Evolutionary conservation across 2,329 filamentous ascomycete genomes (phyloP).

Genomic region (Diplocarpon mali): DNA sequence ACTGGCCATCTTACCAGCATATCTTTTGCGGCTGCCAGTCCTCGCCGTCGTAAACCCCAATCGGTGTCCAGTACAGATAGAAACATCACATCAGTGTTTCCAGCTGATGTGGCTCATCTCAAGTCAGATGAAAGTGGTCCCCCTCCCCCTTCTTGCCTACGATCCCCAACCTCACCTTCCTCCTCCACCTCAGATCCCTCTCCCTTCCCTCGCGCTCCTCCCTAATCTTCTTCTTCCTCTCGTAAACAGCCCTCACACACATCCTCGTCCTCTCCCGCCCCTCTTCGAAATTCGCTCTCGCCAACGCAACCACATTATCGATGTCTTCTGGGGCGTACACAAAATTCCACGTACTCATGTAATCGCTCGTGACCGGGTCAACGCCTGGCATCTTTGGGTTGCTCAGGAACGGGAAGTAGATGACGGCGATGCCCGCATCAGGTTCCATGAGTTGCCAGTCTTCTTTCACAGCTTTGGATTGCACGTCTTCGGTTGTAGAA

Average conservation of each 20-base stretch:
- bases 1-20: too few relatives aligned
- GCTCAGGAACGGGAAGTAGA: slow-evolving; percentile 82
- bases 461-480: slow-evolving; percentile 39
- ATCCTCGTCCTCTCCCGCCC: slow-evolving; percentile 67
- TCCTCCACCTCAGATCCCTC: slow-evolving; percentile 33
- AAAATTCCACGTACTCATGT: slow-evolving; percentile 96
- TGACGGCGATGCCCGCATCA: slow-evolving; percentile 73
- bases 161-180: slow-evolving; percentile 38
- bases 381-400: slow-evolving; percentile 72
- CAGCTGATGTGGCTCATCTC: slow-evolving; percentile 14
- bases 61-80: too few relatives aligned
- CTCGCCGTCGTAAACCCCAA: too few relatives aligned
- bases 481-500: slow-evolving; percentile 40
- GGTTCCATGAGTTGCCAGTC: slow-evolving; percentile 63
- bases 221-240: slow-evolving; percentile 68
- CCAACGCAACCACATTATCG: slow-evolving; percentile 71
- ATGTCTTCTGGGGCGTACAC: slow-evolving; percentile 88
- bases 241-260: slow-evolving; percentile 80
- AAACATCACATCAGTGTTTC: not conserved
- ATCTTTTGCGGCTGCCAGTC: too few relatives aligned
- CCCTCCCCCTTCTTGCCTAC: slow-evolving; percentile 48
- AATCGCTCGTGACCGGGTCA: slow-evolving; percentile 74
- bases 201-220: slow-evolving; percentile 38
- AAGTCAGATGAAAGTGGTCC: slow-evolving; percentile 51
- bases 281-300: slow-evolving; percentile 76